Evolutionary conservation across 2,329 filamentous ascomycete species (phyloP).

Genomic region (Sphaceloma murrayae): DNA sequence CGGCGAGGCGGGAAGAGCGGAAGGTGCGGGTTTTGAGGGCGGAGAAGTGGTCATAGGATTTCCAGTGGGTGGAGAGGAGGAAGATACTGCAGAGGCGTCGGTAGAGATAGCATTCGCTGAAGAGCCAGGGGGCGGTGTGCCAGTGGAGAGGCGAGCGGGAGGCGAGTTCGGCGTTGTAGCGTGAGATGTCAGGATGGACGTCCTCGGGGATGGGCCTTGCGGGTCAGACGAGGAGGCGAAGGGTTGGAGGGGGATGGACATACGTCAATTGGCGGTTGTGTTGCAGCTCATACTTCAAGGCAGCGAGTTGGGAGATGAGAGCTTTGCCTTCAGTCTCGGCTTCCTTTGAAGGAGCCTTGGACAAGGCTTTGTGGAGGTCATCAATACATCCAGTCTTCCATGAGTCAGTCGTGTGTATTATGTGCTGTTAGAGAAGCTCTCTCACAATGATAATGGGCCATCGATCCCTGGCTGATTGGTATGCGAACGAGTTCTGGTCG

Average conservation of each 20-base stretch:
- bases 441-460: slow-evolving; percentile 90
- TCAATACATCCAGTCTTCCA: slow-evolving; percentile 80
- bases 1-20: slow-evolving; percentile 78
- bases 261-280: slow-evolving; percentile 75
- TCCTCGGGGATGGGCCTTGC: slow-evolving; percentile 65
- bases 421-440: background rate
- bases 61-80: slow-evolving; percentile 69
- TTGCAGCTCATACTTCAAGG: slow-evolving; percentile 88
- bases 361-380: slow-evolving; percentile 72
- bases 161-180: slow-evolving; percentile 79
- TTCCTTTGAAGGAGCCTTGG: slow-evolving; percentile 49
- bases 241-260: slow-evolving; percentile 23
- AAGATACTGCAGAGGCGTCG: slow-evolving; percentile 75
- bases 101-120: slow-evolving; percentile 88
- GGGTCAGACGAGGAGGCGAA: background rate
- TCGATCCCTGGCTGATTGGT: slow-evolving; percentile 70
- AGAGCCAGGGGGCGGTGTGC: slow-evolving; percentile 84
- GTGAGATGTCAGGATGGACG: slow-evolving; percentile 61
- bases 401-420: background rate
- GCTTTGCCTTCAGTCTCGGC: slow-evolving; percentile 72
- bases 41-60: slow-evolving; percentile 77
- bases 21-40: slow-evolving; percentile 88
- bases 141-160: slow-evolving; percentile 64
- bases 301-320: slow-evolving; percentile 68
- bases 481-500: slow-evolving; percentile 80